Conservation (phyloP, 352 stramenopile species). For the Phytophthora boehmeriae region DNA sequence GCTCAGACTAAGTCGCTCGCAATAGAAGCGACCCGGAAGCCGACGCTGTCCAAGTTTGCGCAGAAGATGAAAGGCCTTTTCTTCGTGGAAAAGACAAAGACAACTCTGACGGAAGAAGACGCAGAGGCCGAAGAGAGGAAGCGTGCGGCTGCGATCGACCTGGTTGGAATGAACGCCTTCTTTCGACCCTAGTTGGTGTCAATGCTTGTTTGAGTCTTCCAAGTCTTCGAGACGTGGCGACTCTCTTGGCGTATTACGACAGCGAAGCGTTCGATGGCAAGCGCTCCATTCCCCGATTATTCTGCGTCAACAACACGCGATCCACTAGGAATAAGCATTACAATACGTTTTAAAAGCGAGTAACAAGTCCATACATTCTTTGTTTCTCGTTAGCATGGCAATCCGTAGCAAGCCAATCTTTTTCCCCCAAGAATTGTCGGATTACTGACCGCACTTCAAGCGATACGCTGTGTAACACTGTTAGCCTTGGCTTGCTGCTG, state of each 20-base stretch:
- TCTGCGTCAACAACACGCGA: too few relatives aligned
- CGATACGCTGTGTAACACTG: background rate
- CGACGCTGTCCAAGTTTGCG: slow-evolving; percentile 14
- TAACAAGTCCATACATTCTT: too few relatives aligned
- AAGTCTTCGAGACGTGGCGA: background rate
- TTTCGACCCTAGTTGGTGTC: slow-evolving; percentile 10
- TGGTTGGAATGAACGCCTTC: slow-evolving; percentile 20
- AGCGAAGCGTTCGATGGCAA: too few relatives aligned
- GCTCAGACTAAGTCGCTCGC: slow-evolving; percentile 3
- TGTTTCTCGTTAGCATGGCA: too few relatives aligned
- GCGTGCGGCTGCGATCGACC: slow-evolving; percentile 13
- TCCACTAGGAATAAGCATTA: too few relatives aligned
- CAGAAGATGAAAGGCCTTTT: slow-evolving; percentile 30
- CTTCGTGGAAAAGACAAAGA: slow-evolving; percentile 8
- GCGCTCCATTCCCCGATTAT: too few relatives aligned
- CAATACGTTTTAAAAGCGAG: too few relatives aligned
- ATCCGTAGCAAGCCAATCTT: too few relatives aligned
- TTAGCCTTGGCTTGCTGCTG: background rate
- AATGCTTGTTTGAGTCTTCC: background rate
- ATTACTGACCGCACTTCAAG: too few relatives aligned
- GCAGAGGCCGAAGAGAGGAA: slow-evolving; percentile 18
- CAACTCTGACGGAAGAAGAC: slow-evolving; percentile 3
- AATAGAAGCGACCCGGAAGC: slow-evolving; percentile 7
- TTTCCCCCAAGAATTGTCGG: too few relatives aligned
- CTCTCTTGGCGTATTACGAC: background rate